Evolutionary conservation across 306 rosid species (phyloP).

Genomic region (Gillenia trifoliata): DNA sequence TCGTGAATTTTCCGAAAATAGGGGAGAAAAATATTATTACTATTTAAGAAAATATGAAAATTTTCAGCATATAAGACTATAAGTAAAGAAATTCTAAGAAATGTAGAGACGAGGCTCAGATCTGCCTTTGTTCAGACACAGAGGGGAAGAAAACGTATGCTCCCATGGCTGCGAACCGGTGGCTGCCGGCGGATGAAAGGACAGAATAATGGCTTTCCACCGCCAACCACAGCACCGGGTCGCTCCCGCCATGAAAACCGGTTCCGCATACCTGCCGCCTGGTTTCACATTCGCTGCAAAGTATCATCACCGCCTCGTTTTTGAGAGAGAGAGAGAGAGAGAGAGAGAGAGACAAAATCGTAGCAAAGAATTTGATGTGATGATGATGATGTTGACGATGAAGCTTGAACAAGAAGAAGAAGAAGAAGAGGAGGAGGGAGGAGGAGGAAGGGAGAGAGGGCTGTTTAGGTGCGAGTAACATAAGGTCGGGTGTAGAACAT

Average conservation of each 20-base stretch:
- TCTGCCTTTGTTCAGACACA: constrained; percentile 44
- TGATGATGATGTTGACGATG: not conserved
- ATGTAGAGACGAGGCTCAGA: constrained; percentile 30
- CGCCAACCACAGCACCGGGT: constrained; percentile 6
- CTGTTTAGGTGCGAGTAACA: not conserved
- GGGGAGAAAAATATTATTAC: too few relatives aligned
- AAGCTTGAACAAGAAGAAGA: not conserved
- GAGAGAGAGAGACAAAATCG: not conserved
- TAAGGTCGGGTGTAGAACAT: constrained; percentile 14
- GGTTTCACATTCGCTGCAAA: not conserved
- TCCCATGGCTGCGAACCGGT: constrained; percentile 34
- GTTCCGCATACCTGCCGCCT: not conserved
- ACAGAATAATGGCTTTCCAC: not conserved
- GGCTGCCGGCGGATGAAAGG: not conserved
- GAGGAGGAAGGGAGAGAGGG: constrained; percentile 2
- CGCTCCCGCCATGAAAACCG: constrained; percentile 35
- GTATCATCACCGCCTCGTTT: constrained; percentile 37
- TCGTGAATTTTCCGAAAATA: too few relatives aligned
- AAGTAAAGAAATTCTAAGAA: not conserved
- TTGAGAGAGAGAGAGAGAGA: not conserved
- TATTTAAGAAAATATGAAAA: not conserved
- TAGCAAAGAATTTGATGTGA: not conserved
- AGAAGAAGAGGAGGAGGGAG: too few relatives aligned
- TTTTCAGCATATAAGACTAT: too few relatives aligned
- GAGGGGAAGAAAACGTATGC: constrained; percentile 3